Evolutionary conservation across 495 filamentous ascomycete genomes (phyloP).

Genomic region (Daldinia caldariorum): DNA sequence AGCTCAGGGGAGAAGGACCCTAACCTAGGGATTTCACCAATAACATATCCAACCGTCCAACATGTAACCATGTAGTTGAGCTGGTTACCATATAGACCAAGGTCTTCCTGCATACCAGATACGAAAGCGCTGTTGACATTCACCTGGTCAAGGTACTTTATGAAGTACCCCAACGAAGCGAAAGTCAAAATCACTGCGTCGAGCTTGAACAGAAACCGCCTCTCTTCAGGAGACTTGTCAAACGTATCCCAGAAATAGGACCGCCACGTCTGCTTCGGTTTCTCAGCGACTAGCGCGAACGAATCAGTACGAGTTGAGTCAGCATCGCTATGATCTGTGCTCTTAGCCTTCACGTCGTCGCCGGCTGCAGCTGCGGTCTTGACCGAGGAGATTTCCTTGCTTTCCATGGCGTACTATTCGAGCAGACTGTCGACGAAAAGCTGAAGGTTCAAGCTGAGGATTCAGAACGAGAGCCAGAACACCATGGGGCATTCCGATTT

Average conservation of each 20-base stretch:
- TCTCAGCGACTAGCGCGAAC: constrained; percentile 18
- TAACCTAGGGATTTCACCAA: constrained; percentile 67
- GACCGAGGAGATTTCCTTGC: constrained; percentile 34
- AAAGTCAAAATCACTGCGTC: constrained; percentile 66
- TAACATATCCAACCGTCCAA: constrained; percentile 72
- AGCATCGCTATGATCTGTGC: constrained; percentile 17
- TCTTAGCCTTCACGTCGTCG: constrained; percentile 42
- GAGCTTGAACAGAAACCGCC: constrained; percentile 68
- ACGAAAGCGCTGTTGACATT: constrained; percentile 69
- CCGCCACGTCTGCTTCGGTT: constrained; percentile 50
- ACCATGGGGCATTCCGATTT: constrained; percentile 15
- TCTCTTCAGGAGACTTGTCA: constrained; percentile 69
- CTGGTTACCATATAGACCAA: constrained; percentile 65
- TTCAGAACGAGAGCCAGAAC: no score
- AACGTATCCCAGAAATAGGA: constrained; percentile 68
- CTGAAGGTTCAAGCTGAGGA: neutral
- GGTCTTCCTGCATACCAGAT: constrained; percentile 69
- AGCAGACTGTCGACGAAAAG: neutral
- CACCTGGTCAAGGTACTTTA: constrained; percentile 67
- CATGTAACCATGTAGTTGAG: constrained; percentile 61
- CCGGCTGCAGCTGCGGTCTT: constrained; percentile 43
- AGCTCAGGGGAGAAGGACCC: constrained; percentile 3
- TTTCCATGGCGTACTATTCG: constrained; percentile 14
- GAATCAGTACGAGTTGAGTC: constrained; percentile 28
- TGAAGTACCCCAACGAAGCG: constrained; percentile 66